phyloP scores from a whole-genome alignment of 257 asterid species.

The Datura wrightii region DNA sequence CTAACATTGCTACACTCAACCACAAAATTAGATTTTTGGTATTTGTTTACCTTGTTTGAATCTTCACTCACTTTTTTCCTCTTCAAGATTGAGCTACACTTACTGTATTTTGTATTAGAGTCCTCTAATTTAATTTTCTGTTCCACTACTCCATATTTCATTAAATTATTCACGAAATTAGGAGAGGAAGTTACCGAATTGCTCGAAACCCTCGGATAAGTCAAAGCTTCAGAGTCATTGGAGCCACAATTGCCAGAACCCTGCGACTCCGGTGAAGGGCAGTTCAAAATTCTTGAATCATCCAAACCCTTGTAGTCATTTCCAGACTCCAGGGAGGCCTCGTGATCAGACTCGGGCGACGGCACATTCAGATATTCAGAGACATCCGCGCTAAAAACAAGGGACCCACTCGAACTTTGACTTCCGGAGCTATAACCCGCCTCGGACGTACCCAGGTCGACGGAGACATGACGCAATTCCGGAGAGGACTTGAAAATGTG shows the following conservation, averaged over 20 bases:
- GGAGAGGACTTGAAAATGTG: not conserved
- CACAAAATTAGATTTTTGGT: constrained; percentile 46
- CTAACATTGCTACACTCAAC: constrained; percentile 39
- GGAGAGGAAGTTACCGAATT: constrained; percentile 59
- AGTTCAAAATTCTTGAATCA: constrained; percentile 50
- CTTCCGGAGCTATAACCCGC: constrained; percentile 6
- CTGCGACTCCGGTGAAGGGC: constrained; percentile 58
- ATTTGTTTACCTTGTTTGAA: constrained; percentile 41
- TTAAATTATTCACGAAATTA: constrained; percentile 40
- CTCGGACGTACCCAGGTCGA: constrained; percentile 37
- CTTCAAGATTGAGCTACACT: constrained; percentile 46
- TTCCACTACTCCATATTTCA: constrained; percentile 54
- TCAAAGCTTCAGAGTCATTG: constrained; percentile 40
- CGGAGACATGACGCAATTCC: constrained; percentile 51
- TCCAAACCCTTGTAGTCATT: constrained; percentile 28
- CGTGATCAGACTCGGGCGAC: constrained; percentile 63
- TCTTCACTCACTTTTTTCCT: constrained; percentile 58
- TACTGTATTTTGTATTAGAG: constrained; percentile 31
- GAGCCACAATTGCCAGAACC: constrained; percentile 60
- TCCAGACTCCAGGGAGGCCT: constrained; percentile 26
- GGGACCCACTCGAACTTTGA: constrained; percentile 53
- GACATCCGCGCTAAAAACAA: constrained; percentile 51
- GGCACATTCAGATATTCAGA: constrained; percentile 57
- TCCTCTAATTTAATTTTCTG: constrained; percentile 59
- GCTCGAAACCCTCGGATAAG: constrained; percentile 26